Conservation (phyloP, 768 basidiomycete genomes). For the Tylopilus plumbeoviolaceoides region DNA sequence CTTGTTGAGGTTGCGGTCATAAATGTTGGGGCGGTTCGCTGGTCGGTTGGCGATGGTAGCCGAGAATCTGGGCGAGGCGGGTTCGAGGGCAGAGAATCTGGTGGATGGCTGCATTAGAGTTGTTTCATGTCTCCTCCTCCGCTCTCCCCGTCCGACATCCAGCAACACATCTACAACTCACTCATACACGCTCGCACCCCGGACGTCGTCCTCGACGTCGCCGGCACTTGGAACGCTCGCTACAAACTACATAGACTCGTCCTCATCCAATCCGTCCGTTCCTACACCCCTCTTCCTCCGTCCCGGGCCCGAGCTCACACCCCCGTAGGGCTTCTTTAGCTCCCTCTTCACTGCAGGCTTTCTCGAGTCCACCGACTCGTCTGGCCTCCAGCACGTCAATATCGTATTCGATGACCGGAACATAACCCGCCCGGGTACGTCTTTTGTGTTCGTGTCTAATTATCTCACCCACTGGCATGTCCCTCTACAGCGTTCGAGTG, state of each 20-base stretch:
- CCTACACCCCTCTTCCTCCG: not conserved
- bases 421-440: conserved; percentile 80
- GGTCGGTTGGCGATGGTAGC: too few species aligned
- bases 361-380: conserved; percentile 47
- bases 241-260: conserved; percentile 84
- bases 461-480: conserved; percentile 1
- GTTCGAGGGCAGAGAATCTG: not conserved
- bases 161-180: conserved; percentile 72
- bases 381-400: conserved; percentile 50
- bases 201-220: conserved; percentile 72
- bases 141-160: conserved; percentile 55
- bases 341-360: conserved; percentile 84
- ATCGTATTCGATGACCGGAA: conserved; percentile 80
- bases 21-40: conserved; percentile 69
- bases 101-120: not conserved
- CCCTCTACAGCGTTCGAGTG: conserved; percentile 76
- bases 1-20: conserved; percentile 88
- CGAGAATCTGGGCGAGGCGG: conserved; percentile 39
- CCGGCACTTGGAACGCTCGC: conserved; percentile 63
- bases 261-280: conserved; percentile 78
- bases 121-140: conserved; percentile 48
- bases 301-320: not conserved
- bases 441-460: not conserved
- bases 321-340: conserved; percentile 74
- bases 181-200: conserved; percentile 70